phyloP scores from a whole-genome alignment of 352 stramenopile species.

The Phytophthora pluvialis region DNA sequence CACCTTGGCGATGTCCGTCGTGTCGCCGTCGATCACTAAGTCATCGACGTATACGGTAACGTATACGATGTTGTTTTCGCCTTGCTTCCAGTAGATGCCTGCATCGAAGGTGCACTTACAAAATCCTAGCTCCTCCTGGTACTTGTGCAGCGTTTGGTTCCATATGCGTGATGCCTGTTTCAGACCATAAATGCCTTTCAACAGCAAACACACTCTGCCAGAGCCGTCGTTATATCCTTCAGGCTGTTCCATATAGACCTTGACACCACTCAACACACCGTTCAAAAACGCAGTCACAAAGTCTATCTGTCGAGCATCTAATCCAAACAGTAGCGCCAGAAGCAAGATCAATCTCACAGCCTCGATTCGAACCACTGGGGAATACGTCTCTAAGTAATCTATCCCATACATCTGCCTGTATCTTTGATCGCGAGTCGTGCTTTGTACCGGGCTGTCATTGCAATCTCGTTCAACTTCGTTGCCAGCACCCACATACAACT shows the following conservation, averaged over 20 bases:
- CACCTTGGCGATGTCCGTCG: not conserved
- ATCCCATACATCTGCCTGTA: not conserved
- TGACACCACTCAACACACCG: not conserved
- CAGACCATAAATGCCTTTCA: not conserved
- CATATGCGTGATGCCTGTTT: not conserved
- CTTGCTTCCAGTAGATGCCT: conserved; percentile 2
- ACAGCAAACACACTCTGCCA: not conserved
- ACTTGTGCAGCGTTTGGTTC: not conserved
- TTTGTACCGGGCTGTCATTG: not conserved
- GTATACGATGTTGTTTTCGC: not conserved
- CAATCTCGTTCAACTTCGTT: not conserved
- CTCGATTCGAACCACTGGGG: not conserved
- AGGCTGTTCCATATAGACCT: not conserved
- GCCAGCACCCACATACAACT: not conserved
- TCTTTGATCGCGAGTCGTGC: not conserved
- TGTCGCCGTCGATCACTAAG: not conserved
- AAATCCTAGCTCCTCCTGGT: not conserved
- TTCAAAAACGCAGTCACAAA: not conserved
- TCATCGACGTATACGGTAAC: conserved; percentile 7
- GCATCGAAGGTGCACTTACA: not conserved
- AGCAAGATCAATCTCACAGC: not conserved
- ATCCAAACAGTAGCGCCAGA: not conserved
- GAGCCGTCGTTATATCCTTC: not conserved
- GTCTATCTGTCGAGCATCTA: not conserved
- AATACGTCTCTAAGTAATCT: not conserved